Conservation (phyloP, 306 rosid species). For the Dalbergia cochinchinensis region DNA sequence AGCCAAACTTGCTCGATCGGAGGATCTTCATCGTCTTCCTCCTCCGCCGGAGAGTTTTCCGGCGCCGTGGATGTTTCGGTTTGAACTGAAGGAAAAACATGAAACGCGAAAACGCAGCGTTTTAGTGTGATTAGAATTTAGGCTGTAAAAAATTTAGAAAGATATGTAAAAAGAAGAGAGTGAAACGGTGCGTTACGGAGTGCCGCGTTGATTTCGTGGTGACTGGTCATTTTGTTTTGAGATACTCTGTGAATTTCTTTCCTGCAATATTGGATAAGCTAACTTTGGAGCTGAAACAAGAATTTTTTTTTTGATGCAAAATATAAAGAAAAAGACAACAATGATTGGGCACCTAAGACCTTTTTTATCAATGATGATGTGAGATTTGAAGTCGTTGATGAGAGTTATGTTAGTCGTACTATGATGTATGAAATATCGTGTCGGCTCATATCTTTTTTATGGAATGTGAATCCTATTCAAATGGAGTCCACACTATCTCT, state of each 20-base stretch:
- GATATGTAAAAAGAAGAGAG: neutral
- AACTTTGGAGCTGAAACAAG: neutral
- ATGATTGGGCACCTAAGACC: too few species aligned
- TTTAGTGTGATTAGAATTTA: conserved; percentile 1
- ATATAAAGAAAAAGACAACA: too few species aligned
- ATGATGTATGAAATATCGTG: too few species aligned
- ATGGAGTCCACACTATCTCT: too few species aligned
- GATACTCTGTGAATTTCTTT: neutral
- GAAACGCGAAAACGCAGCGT: neutral
- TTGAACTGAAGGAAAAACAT: conserved; percentile 42
- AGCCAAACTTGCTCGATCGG: conserved; percentile 67
- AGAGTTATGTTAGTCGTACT: too few species aligned
- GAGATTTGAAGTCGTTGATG: too few species aligned
- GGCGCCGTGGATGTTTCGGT: neutral
- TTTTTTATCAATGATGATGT: too few species aligned
- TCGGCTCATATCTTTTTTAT: too few species aligned
- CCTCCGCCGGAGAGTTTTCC: neutral
- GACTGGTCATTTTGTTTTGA: conserved; percentile 34
- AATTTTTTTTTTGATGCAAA: neutral
- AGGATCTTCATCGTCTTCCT: conserved; percentile 46
- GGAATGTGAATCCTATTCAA: too few species aligned
- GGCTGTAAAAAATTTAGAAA: neutral
- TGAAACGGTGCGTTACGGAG: conserved; percentile 50
- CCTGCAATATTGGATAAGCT: neutral
- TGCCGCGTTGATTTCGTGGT: conserved; percentile 54